A percentile compares a stretch with the other conserved stretches of the same genome.
These are phyloP conservation scores for Rhazya stricta DNA, from an alignment of 257 asterid species.

Conservation along the genomic window DNA sequence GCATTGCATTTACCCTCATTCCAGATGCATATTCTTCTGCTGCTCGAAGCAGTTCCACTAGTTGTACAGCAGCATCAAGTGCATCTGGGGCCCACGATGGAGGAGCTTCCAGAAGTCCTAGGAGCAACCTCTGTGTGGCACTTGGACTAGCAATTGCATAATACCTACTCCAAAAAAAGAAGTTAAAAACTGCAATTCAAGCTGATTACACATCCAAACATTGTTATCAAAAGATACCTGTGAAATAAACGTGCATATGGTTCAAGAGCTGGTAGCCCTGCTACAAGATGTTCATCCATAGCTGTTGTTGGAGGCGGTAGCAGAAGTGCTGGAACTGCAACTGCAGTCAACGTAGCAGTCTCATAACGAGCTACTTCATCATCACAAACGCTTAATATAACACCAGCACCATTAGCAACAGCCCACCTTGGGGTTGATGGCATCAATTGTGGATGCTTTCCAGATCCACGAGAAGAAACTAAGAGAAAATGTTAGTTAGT, in stretches of 20 bases:
- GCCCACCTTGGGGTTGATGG: slow-evolving; percentile 99
- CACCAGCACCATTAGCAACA: slow-evolving; percentile 99
- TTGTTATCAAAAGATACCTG: slow-evolving; percentile 42
- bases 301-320: slow-evolving; percentile 99
- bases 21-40: slow-evolving; percentile 97
- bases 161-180: slow-evolving; percentile 49
- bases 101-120: slow-evolving; percentile 97
- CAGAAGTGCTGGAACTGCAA: slow-evolving; percentile 96
- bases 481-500: slow-evolving; percentile 20
- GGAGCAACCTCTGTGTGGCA: slow-evolving; percentile 98
- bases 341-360: slow-evolving; percentile 94
- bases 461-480: slow-evolving; percentile 97
- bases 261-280: slow-evolving; percentile 98
- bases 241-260: slow-evolving; percentile 97
- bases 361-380: slow-evolving; percentile 98
- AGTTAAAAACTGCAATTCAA: slow-evolving; percentile 1
- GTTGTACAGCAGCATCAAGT: slow-evolving; percentile 97
- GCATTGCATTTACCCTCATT: slow-evolving; percentile 54
- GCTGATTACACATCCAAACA: not conserved
- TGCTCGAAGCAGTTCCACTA: slow-evolving; percentile 97
- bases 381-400: slow-evolving; percentile 95
- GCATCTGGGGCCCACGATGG: slow-evolving; percentile 99
- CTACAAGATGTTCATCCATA: slow-evolving; percentile 99
- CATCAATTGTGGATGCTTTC: slow-evolving; percentile 97
- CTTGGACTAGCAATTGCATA: slow-evolving; percentile 98